Evolutionary conservation across 2,329 filamentous ascomycete genomes (phyloP).

Genomic region (Verticillium longisporum): DNA sequence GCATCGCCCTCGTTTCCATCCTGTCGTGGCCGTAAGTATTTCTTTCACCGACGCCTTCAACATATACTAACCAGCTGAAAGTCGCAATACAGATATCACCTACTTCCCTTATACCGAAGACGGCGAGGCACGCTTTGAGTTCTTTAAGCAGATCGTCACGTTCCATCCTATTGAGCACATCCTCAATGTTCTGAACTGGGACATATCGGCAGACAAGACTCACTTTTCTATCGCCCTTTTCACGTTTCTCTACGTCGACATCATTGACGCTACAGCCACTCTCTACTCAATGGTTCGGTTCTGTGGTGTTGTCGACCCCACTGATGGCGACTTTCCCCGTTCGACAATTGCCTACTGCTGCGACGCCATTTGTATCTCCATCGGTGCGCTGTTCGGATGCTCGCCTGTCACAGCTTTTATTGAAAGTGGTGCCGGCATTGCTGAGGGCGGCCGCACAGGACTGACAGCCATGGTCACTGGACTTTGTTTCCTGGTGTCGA

Average conservation of each 20-base stretch:
- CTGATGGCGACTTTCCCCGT: slow-evolving; percentile 76
- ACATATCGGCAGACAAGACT: slow-evolving; percentile 44
- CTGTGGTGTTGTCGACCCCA: slow-evolving; percentile 55
- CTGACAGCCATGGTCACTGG: slow-evolving; percentile 65
- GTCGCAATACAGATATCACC: slow-evolving; percentile 60
- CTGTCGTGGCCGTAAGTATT: slow-evolving; percentile 63
- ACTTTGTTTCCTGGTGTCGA: slow-evolving; percentile 61
- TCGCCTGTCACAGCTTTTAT: slow-evolving; percentile 71
- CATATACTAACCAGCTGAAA: slow-evolving; percentile 18
- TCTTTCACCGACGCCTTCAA: neutral
- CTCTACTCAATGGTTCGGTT: slow-evolving; percentile 79
- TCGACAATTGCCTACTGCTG: slow-evolving; percentile 73
- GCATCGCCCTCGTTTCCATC: slow-evolving; percentile 65
- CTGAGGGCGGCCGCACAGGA: slow-evolving; percentile 67
- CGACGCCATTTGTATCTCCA: slow-evolving; percentile 64
- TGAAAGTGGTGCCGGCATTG: slow-evolving; percentile 69
- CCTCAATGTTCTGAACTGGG: slow-evolving; percentile 61
- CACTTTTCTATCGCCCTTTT: slow-evolving; percentile 67
- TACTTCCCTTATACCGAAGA: slow-evolving; percentile 62
- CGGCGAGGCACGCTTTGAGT: slow-evolving; percentile 60
- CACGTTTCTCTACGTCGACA: slow-evolving; percentile 74
- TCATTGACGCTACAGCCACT: slow-evolving; percentile 71
- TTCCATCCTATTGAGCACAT: slow-evolving; percentile 64
- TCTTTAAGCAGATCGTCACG: slow-evolving; percentile 65
- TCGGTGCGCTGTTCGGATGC: slow-evolving; percentile 62